Conservation (phyloP, 306 rosid species). For the Elaeagnus macrophylla region DNA sequence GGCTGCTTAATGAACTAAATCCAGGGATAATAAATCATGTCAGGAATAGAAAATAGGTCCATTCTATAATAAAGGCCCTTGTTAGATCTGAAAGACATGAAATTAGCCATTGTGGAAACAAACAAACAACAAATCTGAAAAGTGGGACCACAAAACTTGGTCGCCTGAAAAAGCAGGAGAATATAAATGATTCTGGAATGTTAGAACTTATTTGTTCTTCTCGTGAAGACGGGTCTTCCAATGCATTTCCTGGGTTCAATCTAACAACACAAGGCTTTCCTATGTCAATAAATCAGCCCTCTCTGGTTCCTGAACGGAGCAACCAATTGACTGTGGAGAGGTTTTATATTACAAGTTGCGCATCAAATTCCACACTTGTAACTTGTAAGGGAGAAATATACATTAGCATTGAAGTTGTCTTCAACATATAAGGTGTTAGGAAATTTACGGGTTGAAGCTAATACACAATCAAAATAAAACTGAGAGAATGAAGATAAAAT, state of each 20-base stretch:
- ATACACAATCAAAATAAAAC: no score
- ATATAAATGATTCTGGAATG: conserved; percentile 27
- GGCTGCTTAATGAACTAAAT: conserved; percentile 80
- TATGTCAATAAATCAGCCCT: conserved; percentile 20
- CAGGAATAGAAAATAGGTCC: conserved; percentile 88
- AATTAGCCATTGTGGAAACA: conserved; percentile 33
- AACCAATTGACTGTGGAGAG: conserved; percentile 27
- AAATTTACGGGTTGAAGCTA: no score
- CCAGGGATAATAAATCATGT: conserved; percentile 99
- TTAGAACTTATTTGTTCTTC: conserved; percentile 21
- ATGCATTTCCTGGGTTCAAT: conserved; percentile 24
- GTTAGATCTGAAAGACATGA: conserved; percentile 69
- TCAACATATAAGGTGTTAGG: conserved; percentile 46
- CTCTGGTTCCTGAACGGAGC: conserved; percentile 23
- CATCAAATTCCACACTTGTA: conserved; percentile 28
- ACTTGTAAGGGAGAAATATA: conserved; percentile 34
- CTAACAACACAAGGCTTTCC: conserved; percentile 31
- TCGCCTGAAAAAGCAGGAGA: conserved; percentile 32
- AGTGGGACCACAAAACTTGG: conserved; percentile 26
- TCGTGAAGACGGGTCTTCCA: conserved; percentile 28
- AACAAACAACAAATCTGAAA: conserved; percentile 34
- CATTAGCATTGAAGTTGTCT: conserved; percentile 46
- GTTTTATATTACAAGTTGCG: conserved; percentile 24
- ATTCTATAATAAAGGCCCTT: conserved; percentile 78
- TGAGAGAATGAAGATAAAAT: no score